Evolutionary conservation across 441 rosid genomes (phyloP).

Genomic region (Mallotus japonicus): DNA sequence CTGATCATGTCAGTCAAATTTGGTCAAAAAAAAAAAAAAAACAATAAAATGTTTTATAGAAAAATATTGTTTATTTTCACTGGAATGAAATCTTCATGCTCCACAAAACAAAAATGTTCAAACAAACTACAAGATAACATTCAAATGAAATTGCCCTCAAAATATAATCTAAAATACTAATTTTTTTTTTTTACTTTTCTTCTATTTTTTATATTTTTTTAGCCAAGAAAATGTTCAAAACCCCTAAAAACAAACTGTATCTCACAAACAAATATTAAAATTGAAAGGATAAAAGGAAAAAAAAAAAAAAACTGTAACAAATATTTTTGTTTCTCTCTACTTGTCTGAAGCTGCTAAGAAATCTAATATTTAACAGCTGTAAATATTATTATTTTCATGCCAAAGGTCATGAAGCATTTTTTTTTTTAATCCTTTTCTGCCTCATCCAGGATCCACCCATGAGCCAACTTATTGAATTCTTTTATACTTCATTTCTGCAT

Average conservation of each 20-base stretch:
- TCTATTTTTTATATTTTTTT: neutral
- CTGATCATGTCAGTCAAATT: neutral
- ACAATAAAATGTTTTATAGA: neutral
- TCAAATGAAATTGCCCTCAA: no score
- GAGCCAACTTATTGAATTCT: conserved; percentile 31
- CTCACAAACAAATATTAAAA: conserved; percentile 23
- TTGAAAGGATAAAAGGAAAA: neutral
- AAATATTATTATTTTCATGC: conserved; percentile 26
- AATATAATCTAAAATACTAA: conserved; percentile 7
- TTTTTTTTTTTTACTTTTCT: neutral
- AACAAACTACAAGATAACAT: neutral
- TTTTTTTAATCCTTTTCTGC: neutral
- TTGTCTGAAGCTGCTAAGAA: conserved; percentile 43
- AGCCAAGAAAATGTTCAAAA: conserved; percentile 7
- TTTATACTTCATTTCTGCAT: neutral
- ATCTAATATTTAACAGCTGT: conserved; percentile 57
- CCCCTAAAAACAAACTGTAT: conserved; percentile 16
- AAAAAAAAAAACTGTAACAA: neutral
- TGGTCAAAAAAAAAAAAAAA: no score
- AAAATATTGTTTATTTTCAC: neutral
- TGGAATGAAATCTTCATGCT: neutral
- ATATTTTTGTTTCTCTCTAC: conserved; percentile 16
- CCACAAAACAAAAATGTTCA: conserved; percentile 2
- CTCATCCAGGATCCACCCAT: conserved; percentile 24
- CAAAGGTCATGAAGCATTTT: conserved; percentile 35